These are phyloP conservation scores for Xanthoconium separans DNA, from an alignment of 1,284 basidiomycete genomes.

Conservation along the genomic window DNA sequence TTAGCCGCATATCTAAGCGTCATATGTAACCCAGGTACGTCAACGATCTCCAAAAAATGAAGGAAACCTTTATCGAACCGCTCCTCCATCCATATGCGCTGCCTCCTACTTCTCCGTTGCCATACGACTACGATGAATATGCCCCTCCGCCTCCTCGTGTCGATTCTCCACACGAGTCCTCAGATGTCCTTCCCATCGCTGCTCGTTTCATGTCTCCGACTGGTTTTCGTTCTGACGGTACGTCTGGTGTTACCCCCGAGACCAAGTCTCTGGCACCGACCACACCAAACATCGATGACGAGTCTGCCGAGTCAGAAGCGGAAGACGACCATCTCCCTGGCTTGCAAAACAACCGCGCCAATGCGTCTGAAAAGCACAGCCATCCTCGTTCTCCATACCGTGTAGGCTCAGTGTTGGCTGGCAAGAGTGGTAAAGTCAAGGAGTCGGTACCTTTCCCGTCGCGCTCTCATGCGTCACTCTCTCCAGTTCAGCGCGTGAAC, in stretches of 20 bases:
- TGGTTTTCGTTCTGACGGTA: constrained; percentile 52
- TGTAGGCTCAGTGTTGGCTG: constrained; percentile 42
- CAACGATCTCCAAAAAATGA: constrained; percentile 84
- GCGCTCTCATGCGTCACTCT: constrained; percentile 77
- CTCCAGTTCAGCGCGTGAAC: constrained; percentile 56
- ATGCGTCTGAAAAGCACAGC: constrained; percentile 52
- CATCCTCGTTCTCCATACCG: constrained; percentile 80
- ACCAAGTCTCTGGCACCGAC: constrained; percentile 38
- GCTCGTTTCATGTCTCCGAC: constrained; percentile 85
- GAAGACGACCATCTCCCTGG: constrained; percentile 53
- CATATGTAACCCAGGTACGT: constrained; percentile 69
- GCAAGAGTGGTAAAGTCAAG: constrained; percentile 34
- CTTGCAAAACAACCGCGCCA: constrained; percentile 43
- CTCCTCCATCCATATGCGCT: constrained; percentile 81
- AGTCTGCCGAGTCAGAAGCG: constrained; percentile 69
- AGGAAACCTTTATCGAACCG: constrained; percentile 89
- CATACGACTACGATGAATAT: constrained; percentile 67
- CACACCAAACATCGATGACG: constrained; percentile 66
- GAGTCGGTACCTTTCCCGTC: constrained; percentile 69
- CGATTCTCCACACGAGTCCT: constrained; percentile 65
- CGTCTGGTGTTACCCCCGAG: constrained; percentile 38
- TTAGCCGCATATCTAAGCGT: constrained; percentile 14
- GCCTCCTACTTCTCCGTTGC: constrained; percentile 47
- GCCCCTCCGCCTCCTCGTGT: constrained; percentile 35
- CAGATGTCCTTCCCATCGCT: constrained; percentile 83